Base-by-base conservation (phyloP, 768 basidiomycete genomes). In the Trametes coccinea region DNA sequence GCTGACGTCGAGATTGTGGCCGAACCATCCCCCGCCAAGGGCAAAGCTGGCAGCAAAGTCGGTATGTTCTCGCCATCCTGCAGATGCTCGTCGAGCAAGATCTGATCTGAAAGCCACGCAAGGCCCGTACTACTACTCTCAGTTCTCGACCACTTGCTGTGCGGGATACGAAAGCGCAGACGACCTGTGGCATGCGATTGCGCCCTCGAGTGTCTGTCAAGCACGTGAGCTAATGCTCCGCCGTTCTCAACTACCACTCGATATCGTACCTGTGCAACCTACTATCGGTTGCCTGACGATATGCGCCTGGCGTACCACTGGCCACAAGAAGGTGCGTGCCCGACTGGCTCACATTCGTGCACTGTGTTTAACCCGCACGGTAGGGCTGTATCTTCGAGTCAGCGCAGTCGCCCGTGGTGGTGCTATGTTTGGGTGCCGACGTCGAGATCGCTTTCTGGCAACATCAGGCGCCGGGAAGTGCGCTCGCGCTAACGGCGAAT, bases 351-450 rank as follows among this genome's bases (percentile, higher is more conserved):
- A 43, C 13, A 22, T 22, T 22, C 22, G 22, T 22, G 22, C 22
- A 22, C 22, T 22, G 22, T 22, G 22, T 9, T 43, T n/a, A 43
- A 14, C 41, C 9, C 41, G 5, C 41, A 0, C 14, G 41, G 13
- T 37, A 66, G 65, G 58, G 61, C 3, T 66, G 58, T 27, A n/a
- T 57, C 1, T 6, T 66, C 5, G 14, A 53, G 16, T 61, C 61
- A 34, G 53, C 58, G 33, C 13, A 17, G 2, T 11, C 39, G 13
- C 55, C 52, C 10, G 40, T 63, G 1, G 59, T 53, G 1, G 9
- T 66, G 6, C 29, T 62, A 9, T 66, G 61, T 22, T 51, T 66
- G 2, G 65, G 65, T 29, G 65, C 65, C 5, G 65, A 66, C 22
- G 59, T 66, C n/a, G 65, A 66, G 39, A 40, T 66, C 11, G 43